Evolutionary conservation across 352 stramenopile genomes (phyloP).

Genomic region (Pythium plurisporium): DNA sequence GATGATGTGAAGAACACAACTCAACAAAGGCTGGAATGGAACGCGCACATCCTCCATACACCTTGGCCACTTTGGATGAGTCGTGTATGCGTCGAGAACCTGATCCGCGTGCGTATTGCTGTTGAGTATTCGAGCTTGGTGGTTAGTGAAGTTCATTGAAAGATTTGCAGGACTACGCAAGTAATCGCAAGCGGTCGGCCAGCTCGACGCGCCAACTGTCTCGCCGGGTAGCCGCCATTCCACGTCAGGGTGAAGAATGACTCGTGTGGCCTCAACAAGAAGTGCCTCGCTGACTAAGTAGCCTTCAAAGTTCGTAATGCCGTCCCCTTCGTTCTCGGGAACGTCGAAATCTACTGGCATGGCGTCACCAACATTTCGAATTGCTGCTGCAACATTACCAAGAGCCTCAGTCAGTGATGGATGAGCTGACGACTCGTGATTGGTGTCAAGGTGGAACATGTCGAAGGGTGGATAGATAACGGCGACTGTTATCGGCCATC

Average conservation of each 20-base stretch:
- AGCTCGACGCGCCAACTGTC: conserved; percentile 58
- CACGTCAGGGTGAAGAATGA: conserved; percentile 39
- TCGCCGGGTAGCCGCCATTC: conserved; percentile 37
- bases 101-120: conserved; percentile 6
- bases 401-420: background rate
- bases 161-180: conserved; percentile 30
- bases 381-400: conserved; percentile 1
- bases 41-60: conserved; percentile 1
- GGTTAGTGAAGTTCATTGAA: background rate
- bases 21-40: conserved; percentile 24
- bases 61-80: conserved; percentile 19
- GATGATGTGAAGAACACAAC: conserved; percentile 37
- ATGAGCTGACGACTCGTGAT: background rate
- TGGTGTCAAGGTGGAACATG: background rate
- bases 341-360: background rate
- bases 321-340: background rate
- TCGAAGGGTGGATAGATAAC: background rate
- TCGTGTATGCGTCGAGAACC: conserved; percentile 33
- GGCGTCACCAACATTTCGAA: background rate
- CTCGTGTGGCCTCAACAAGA: conserved; percentile 38
- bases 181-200: conserved; percentile 38
- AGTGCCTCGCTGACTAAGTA: conserved; percentile 60
- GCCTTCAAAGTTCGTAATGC: conserved; percentile 37
- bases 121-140: background rate
- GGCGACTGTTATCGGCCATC: background rate